A percentile compares a stretch with the other conserved stretches of the same genome.
phyloP scores from a whole-genome alignment of 2,329 filamentous ascomycete genomes.

The Cercospora janseana region DNA sequence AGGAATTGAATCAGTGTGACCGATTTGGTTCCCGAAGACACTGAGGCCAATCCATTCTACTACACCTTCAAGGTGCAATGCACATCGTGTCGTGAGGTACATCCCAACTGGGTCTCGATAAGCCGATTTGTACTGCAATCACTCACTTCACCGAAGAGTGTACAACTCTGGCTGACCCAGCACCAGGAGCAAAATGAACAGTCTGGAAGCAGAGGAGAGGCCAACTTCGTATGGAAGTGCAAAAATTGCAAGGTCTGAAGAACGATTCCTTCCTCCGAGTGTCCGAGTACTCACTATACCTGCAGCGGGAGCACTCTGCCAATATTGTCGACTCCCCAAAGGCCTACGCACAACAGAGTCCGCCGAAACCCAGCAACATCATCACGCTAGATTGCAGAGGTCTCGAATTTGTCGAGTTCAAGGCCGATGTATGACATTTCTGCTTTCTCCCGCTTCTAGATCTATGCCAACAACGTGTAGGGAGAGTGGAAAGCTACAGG shows the following conservation, averaged over 20 bases:
- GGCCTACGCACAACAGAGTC: constrained; percentile 68
- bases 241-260: constrained; percentile 84
- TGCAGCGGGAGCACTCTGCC: constrained; percentile 77
- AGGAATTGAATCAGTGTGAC: constrained; percentile 66
- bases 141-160: background rate
- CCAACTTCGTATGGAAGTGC: constrained; percentile 99
- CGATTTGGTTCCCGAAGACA: constrained; percentile 81
- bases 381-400: constrained; percentile 92
- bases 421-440: constrained; percentile 75
- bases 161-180: background rate
- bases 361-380: constrained; percentile 73
- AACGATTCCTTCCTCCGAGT: background rate
- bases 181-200: constrained; percentile 81
- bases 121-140: constrained; percentile 79
- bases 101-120: constrained; percentile 81
- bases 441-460: background rate
- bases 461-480: constrained; percentile 45
- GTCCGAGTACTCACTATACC: constrained; percentile 1
- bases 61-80: constrained; percentile 98
- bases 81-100: constrained; percentile 90
- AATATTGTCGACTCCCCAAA: constrained; percentile 73
- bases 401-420: constrained; percentile 87
- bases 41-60: constrained; percentile 78
- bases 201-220: constrained; percentile 88
- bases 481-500: constrained; percentile 89